A percentile compares a stretch with the other conserved stretches of the same genome.
Evolutionary conservation across 441 rosid genomes (phyloP).

Genomic region (Aquilaria agallochum): DNA sequence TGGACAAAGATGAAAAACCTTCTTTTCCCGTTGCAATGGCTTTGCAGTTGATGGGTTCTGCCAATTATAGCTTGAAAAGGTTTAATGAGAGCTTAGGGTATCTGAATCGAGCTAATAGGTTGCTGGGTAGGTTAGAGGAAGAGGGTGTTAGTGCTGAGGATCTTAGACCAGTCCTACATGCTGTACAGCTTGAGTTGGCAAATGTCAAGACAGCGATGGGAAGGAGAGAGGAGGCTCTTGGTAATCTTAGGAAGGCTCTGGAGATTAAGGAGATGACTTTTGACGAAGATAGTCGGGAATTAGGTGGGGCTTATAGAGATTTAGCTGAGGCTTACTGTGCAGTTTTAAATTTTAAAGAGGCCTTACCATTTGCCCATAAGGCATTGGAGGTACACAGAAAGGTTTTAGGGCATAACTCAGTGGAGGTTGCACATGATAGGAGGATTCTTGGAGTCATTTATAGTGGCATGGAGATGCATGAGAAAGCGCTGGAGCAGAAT

Average conservation of each 20-base stretch:
- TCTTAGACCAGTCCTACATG: constrained; percentile 66
- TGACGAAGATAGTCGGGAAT: constrained; percentile 69
- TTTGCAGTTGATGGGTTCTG: constrained; percentile 78
- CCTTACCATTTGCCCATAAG: constrained; percentile 65
- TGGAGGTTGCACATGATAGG: constrained; percentile 87
- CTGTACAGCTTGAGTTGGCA: constrained; percentile 77
- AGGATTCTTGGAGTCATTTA: constrained; percentile 82
- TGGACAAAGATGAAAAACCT: constrained; percentile 50
- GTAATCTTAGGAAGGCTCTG: constrained; percentile 64
- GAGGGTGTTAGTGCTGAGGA: constrained; percentile 50
- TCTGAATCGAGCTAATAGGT: constrained; percentile 75
- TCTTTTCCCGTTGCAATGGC: constrained; percentile 66
- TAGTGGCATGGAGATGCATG: constrained; percentile 79
- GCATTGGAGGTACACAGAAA: constrained; percentile 76
- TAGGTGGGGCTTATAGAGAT: constrained; percentile 71
- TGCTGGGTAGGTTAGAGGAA: constrained; percentile 50
- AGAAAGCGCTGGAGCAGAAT: constrained; percentile 88
- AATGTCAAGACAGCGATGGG: constrained; percentile 92
- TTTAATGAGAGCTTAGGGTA: constrained; percentile 82
- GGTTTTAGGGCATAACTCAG: constrained; percentile 72
- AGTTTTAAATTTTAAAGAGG: constrained; percentile 82
- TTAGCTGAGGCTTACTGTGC: constrained; percentile 82
- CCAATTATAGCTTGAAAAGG: constrained; percentile 53
- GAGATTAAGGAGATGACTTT: constrained; percentile 70
- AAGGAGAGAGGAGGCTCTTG: constrained; percentile 88